Evolutionary conservation across 768 basidiomycete species (phyloP).

Genomic region (Hortiboletus flavorubellus): DNA sequence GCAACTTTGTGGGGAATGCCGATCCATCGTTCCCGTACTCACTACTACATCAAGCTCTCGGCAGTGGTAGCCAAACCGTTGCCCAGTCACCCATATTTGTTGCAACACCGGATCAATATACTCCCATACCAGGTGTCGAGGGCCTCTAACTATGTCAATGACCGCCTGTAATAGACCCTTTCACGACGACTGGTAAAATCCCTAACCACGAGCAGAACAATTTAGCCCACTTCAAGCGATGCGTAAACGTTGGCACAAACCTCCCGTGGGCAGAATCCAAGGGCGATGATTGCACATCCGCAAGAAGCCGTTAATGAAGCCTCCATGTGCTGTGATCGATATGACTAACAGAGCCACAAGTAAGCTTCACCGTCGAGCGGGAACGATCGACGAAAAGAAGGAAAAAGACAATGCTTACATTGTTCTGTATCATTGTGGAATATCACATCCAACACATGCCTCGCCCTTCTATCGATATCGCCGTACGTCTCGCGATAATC

Average conservation of each 20-base stretch:
- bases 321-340: constrained; percentile 64
- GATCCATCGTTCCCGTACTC: no score
- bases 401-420: constrained; percentile 37
- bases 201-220: constrained; percentile 8
- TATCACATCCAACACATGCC: constrained; percentile 50
- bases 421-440: constrained; percentile 42
- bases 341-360: constrained; percentile 41
- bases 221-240: not conserved
- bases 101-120: no score
- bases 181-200: constrained; percentile 27
- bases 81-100: no score
- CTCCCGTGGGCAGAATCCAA: constrained; percentile 60
- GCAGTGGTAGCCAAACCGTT: no score
- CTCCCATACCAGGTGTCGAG: not conserved
- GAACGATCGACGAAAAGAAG: not conserved
- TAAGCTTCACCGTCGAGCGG: not conserved
- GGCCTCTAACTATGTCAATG: constrained; percentile 1
- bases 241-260: constrained; percentile 36
- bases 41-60: no score
- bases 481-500: constrained; percentile 21
- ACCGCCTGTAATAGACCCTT: not conserved
- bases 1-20: no score
- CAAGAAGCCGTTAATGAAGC: constrained; percentile 58
- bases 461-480: constrained; percentile 45
- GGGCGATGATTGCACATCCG: constrained; percentile 39